These are phyloP conservation scores for Colletotrichum graminicola DNA, from an alignment of 2,329 filamentous ascomycete genomes.

Conservation along the genomic window DNA sequence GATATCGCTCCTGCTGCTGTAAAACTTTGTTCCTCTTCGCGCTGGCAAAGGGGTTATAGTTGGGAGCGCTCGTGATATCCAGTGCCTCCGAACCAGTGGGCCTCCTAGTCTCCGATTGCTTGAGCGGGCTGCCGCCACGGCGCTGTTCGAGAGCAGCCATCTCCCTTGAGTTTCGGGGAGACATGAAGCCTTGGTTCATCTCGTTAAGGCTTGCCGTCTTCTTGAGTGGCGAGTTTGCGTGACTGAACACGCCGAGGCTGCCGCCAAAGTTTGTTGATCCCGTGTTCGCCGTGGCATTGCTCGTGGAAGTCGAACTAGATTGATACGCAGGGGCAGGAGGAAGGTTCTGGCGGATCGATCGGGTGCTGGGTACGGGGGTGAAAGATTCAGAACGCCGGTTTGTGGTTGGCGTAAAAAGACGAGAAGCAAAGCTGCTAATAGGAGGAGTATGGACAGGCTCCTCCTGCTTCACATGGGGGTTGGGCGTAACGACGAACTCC, in stretches of 20 bases:
- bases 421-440: constrained; percentile 33
- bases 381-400: constrained; percentile 53
- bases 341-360: constrained; percentile 52
- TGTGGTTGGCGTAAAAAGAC: constrained; percentile 39
- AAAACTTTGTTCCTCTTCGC: constrained; percentile 51
- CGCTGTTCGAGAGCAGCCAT: constrained; percentile 70
- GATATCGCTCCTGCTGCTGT: constrained; percentile 57
- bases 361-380: constrained; percentile 47
- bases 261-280: constrained; percentile 67
- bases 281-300: constrained; percentile 42
- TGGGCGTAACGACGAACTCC: constrained; percentile 84
- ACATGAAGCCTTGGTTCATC: constrained; percentile 58
- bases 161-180: constrained; percentile 71
- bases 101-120: constrained; percentile 50
- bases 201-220: constrained; percentile 77
- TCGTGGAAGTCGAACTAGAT: constrained; percentile 46
- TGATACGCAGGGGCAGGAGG: constrained; percentile 47
- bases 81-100: constrained; percentile 42
- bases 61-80: constrained; percentile 36
- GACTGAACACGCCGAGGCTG: constrained; percentile 82
- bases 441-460: constrained; percentile 38
- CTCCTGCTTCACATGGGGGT: constrained; percentile 82
- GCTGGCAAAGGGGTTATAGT: constrained; percentile 55
- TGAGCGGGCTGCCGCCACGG: constrained; percentile 56
- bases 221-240: constrained; percentile 85